A percentile compares a stretch with the other conserved stretches of the same genome.
phyloP scores from a whole-genome alignment of 2,329 filamentous ascomycete genomes.

The Aspergillus pseudotamarii region DNA sequence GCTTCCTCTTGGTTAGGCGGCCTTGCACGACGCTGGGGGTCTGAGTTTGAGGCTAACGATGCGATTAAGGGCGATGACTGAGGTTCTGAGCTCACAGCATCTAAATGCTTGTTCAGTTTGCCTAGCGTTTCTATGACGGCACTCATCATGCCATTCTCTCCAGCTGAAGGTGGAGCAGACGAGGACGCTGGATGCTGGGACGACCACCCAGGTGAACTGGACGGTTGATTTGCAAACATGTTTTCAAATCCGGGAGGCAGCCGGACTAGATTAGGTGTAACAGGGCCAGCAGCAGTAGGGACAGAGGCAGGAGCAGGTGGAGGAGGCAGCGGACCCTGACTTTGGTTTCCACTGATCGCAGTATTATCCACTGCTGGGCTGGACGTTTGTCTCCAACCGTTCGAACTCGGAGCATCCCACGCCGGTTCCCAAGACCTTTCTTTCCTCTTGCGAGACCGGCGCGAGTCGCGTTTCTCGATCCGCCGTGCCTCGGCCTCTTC shows the following conservation, averaged over 20 bases:
- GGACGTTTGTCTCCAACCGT: conserved; percentile 10
- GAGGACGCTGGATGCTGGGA: conserved; percentile 13
- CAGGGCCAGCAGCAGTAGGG: conserved; percentile 5
- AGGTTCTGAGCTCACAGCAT: conserved; percentile 26
- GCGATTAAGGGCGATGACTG: conserved; percentile 28
- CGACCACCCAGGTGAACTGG: conserved; percentile 2
- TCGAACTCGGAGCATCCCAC: conserved; percentile 14
- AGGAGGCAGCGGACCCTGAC: not conserved
- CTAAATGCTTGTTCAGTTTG: conserved; percentile 41
- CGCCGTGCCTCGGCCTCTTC: conserved; percentile 41
- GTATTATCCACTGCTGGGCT: not conserved
- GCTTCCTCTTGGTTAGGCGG: not conserved
- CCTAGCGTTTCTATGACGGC: conserved; percentile 41
- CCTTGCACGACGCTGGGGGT: conserved; percentile 6
- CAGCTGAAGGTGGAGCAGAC: conserved; percentile 8
- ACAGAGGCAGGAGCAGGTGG: conserved; percentile 5
- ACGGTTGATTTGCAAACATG: conserved; percentile 36
- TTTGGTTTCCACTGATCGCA: not conserved
- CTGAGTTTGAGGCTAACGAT: conserved; percentile 20
- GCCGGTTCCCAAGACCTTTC: conserved; percentile 18
- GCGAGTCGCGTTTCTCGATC: conserved; percentile 42
- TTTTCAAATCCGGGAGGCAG: conserved; percentile 44
- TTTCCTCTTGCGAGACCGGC: conserved; percentile 34
- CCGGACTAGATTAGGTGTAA: conserved; percentile 26
- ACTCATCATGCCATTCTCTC: conserved; percentile 31